Conservation (phyloP, 1,284 basidiomycete species). For the Ceratorhiza oryzae-sativae region DNA sequence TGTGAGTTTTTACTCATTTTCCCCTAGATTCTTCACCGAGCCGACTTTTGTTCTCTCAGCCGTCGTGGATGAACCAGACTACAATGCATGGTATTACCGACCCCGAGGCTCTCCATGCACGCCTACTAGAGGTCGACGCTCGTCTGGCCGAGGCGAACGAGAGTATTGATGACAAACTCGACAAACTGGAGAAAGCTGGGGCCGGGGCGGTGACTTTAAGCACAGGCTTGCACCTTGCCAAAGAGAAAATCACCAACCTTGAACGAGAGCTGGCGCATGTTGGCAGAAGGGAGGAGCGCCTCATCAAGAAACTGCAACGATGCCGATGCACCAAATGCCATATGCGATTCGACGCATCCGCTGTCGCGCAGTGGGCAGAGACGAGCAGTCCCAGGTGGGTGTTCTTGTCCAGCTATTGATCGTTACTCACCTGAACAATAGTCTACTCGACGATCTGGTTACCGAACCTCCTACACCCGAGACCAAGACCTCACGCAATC, state of each 20-base stretch:
- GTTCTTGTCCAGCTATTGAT: conserved; percentile 31
- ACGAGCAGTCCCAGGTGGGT: conserved; percentile 14
- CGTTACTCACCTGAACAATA: conserved; percentile 53
- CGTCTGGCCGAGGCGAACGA: conserved; percentile 80
- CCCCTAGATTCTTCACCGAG: background rate
- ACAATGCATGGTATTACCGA: conserved; percentile 28
- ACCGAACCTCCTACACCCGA: conserved; percentile 69
- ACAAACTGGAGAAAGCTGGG: conserved; percentile 79
- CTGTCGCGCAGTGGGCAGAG: conserved; percentile 27
- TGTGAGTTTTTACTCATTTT: conserved; percentile 56
- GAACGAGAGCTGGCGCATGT: conserved; percentile 73
- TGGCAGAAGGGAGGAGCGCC: conserved; percentile 68
- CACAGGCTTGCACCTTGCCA: conserved; percentile 49
- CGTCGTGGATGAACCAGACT: conserved; percentile 66
- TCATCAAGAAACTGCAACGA: conserved; percentile 62
- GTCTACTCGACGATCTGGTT: conserved; percentile 57
- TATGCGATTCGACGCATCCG: conserved; percentile 46
- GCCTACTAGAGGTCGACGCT: conserved; percentile 53
- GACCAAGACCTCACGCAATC: conserved; percentile 55
- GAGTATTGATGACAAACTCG: conserved; percentile 83
- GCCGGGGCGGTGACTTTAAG: conserved; percentile 71
- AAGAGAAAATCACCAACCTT: conserved; percentile 66
- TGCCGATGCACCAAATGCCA: conserved; percentile 52
- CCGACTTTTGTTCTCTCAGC: conserved; percentile 51
- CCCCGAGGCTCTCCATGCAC: conserved; percentile 29